phyloP scores from a whole-genome alignment of 805 yeast species.

The Candida succiphila region DNA sequence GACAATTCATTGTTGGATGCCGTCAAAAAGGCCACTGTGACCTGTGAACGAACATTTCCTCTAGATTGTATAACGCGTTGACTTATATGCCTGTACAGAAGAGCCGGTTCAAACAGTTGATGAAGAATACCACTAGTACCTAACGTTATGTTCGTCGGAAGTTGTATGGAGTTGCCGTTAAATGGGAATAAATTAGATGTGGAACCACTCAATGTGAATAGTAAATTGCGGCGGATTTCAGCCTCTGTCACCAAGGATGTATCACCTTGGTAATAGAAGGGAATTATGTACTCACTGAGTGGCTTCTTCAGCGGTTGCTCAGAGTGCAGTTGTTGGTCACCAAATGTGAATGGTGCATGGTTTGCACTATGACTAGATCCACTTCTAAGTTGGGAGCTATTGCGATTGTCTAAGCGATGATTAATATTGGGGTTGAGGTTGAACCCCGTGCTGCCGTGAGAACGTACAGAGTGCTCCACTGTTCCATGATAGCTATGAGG shows the following conservation, averaged over 20 bases:
- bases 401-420: too few species aligned
- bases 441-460: too few species aligned
- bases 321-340: too few species aligned
- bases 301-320: too few species aligned
- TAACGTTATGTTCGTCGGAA: slow-evolving; percentile 46
- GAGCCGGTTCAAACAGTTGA: slow-evolving; percentile 59
- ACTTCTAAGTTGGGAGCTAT: too few species aligned
- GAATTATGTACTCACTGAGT: slow-evolving; percentile 19
- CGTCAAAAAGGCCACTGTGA: slow-evolving; percentile 53
- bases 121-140: slow-evolving; percentile 48
- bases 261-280: slow-evolving; percentile 23
- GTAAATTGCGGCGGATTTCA: slow-evolving; percentile 35
- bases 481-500: too few species aligned
- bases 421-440: too few species aligned
- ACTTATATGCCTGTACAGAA: slow-evolving; percentile 44
- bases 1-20: slow-evolving; percentile 28
- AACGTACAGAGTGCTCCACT: too few species aligned
- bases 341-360: too few species aligned
- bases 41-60: slow-evolving; percentile 28
- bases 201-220: slow-evolving; percentile 50
- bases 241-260: slow-evolving; percentile 22
- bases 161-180: slow-evolving; percentile 21
- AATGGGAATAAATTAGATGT: slow-evolving; percentile 49
- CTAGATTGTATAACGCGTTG: slow-evolving; percentile 18
- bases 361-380: too few species aligned